A percentile compares a stretch with the other conserved stretches of the same genome.
phyloP scores from a whole-genome alignment of 164 flowering plant genomes.

The Liquidambar formosana region DNA sequence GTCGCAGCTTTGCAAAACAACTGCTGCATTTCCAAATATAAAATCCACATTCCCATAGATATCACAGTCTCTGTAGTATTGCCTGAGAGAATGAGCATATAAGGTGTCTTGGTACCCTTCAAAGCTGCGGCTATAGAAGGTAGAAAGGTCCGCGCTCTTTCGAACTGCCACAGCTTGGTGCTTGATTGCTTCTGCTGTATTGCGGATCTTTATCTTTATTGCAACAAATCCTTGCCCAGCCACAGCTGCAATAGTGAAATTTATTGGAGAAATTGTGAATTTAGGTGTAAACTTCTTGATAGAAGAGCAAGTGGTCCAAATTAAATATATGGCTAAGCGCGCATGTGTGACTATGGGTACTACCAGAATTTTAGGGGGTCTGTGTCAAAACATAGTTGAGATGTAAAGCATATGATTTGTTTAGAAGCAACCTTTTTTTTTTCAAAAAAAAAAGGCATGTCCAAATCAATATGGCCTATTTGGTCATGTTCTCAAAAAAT shows the following conservation, averaged over 20 bases:
- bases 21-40: conserved; percentile 8
- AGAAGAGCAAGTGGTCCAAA: no score
- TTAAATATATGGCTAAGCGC: no score
- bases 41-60: conserved; percentile 1
- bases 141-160: conserved; percentile 20
- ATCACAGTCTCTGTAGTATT: conserved; percentile 6
- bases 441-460: no score
- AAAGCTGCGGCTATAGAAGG: conserved; percentile 4
- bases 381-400: no score
- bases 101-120: conserved; percentile 10
- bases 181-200: conserved; percentile 38
- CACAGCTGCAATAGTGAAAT: conserved; percentile 27
- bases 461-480: no score
- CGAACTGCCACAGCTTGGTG: conserved; percentile 39
- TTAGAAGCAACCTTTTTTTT: no score
- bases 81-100: neutral
- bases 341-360: no score
- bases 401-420: no score
- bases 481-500: no score
- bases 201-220: conserved; percentile 32
- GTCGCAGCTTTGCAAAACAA: neutral
- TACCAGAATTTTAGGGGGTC: no score
- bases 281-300: no score
- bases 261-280: neutral
- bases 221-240: conserved; percentile 32